These are phyloP conservation scores for Colletotrichum liriopes DNA, from an alignment of 2,329 filamentous ascomycete species.

Conservation along the genomic window DNA sequence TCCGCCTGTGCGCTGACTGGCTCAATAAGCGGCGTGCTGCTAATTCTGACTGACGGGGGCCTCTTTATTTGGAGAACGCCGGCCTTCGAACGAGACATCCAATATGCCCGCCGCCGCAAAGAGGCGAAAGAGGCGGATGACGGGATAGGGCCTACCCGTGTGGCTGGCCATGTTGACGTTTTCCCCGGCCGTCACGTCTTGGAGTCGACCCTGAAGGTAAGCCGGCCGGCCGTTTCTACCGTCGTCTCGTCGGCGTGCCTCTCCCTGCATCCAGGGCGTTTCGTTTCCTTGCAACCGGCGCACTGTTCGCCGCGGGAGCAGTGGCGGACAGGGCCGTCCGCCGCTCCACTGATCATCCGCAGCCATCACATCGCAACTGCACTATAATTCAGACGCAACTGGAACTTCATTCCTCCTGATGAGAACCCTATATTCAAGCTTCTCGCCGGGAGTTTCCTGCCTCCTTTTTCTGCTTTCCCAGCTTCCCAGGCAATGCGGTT, in stretches of 20 bases:
- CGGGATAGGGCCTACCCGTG: conserved; percentile 3
- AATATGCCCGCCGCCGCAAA: conserved; percentile 2
- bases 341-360: conserved; percentile 26
- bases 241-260: conserved; percentile 11
- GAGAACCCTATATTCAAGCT: conserved; percentile 4
- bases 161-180: background rate
- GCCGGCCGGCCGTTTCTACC: conserved; percentile 8
- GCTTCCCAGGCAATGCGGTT: background rate
- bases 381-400: conserved; percentile 39
- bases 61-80: conserved; percentile 24
- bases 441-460: background rate
- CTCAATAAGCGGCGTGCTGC: conserved; percentile 35
- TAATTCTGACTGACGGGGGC: conserved; percentile 21
- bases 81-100: background rate
- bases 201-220: background rate
- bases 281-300: conserved; percentile 33
- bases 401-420: conserved; percentile 34
- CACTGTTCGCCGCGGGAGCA: conserved; percentile 27
- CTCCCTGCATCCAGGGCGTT: conserved; percentile 33
- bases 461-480: background rate
- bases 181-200: background rate
- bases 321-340: background rate
- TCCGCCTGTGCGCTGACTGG: conserved; percentile 32
- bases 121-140: conserved; percentile 5
- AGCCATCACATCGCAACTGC: conserved; percentile 25